Conservation (phyloP, 805 yeast species). For the Starmerella khaoyaiensis region DNA sequence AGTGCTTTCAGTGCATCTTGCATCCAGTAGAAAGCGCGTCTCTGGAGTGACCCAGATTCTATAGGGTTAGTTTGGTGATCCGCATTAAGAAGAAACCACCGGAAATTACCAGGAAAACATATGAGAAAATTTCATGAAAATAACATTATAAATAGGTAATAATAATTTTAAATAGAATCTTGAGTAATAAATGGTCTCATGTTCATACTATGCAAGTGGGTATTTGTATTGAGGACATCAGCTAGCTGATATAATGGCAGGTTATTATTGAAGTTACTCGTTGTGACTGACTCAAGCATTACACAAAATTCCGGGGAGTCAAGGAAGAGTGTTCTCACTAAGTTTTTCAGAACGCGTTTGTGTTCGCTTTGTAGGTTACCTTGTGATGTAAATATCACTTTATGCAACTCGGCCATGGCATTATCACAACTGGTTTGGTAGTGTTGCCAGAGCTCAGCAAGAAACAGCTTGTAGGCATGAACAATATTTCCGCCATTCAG, state of each 20-base stretch:
- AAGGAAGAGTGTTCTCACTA: conserved; percentile 1
- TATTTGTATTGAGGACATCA: background rate
- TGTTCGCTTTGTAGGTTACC: background rate
- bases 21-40: no score
- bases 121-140: no score
- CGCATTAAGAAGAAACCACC: no score
- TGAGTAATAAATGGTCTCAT: conserved; percentile 1
- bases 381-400: background rate
- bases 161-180: no score
- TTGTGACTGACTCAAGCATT: background rate
- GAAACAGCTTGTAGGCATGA: conserved; percentile 9
- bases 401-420: conserved; percentile 3
- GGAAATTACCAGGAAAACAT: no score
- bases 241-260: background rate
- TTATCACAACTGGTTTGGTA: conserved; percentile 9
- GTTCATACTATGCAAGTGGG: background rate
- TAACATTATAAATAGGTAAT: no score
- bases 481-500: conserved; percentile 1
- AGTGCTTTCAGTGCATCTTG: conserved; percentile 5
- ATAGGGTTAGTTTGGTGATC: no score
- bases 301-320: conserved; percentile 1
- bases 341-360: background rate
- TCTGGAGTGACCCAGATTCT: no score
- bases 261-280: background rate
- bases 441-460: conserved; percentile 12